Evolutionary conservation across 331 rosid species (phyloP).

Genomic region (Phaseolus coccineus): DNA sequence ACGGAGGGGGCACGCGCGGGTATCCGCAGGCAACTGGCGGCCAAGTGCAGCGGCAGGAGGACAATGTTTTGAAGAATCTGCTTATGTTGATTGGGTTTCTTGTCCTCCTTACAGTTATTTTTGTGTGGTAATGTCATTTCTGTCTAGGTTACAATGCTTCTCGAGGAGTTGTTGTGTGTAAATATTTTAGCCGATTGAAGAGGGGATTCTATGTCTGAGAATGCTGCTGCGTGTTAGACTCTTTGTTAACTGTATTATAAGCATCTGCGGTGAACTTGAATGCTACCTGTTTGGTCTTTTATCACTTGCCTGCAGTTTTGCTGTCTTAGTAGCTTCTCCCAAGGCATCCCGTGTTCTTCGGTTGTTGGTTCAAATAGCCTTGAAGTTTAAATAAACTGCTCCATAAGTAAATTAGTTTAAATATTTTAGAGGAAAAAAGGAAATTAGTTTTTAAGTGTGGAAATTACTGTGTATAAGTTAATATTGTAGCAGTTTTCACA

Average conservation of each 20-base stretch:
- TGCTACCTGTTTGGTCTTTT: conserved; percentile 10
- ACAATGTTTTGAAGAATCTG: conserved; percentile 77
- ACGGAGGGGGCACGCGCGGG: conserved; percentile 72
- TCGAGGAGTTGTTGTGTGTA: conserved; percentile 34
- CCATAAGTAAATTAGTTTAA: too few relatives aligned
- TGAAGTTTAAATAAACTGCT: too few relatives aligned
- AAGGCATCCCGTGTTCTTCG: not conserved
- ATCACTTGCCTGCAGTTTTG: not conserved
- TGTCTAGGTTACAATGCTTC: not conserved
- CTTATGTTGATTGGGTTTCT: conserved; percentile 74
- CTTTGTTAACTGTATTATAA: conserved; percentile 41
- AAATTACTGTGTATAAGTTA: too few relatives aligned
- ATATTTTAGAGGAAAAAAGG: too few relatives aligned
- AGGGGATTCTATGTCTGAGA: conserved; percentile 25
- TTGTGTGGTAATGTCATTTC: conserved; percentile 57
- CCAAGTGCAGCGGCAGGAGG: conserved; percentile 72
- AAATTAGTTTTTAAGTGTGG: too few relatives aligned
- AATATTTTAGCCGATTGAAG: conserved; percentile 48
- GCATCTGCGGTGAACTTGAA: conserved; percentile 24
- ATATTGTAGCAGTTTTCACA: too few relatives aligned
- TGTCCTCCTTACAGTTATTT: conserved; percentile 70
- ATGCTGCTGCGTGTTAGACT: conserved; percentile 25
- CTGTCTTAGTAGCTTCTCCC: not conserved
- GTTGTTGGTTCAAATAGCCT: not conserved
- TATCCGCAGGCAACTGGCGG: conserved; percentile 54